Percentiles rank a stretch among this genome's conserved stretches.
These are phyloP conservation scores for Cercospora sp. DNA, from an alignment of 2,329 filamentous ascomycete genomes.

Conservation along the genomic window DNA sequence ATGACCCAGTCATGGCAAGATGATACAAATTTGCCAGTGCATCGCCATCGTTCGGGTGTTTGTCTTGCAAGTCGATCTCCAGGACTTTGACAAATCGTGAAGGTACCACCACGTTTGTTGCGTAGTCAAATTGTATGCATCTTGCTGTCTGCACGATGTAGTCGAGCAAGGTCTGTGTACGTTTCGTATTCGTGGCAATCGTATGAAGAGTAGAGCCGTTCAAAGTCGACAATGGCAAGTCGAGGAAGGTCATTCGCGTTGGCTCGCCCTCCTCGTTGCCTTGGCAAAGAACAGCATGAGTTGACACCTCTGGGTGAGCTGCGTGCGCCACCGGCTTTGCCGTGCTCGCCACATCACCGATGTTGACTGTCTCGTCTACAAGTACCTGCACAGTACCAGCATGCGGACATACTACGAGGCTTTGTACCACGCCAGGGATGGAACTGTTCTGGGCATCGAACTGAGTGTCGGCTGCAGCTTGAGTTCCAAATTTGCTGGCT, in stretches of 20 bases:
- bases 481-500: constrained; percentile 32
- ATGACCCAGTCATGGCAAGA: constrained; percentile 79
- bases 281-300: constrained; percentile 64
- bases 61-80: constrained; percentile 70
- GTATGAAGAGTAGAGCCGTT: constrained; percentile 69
- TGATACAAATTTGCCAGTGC: constrained; percentile 80
- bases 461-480: constrained; percentile 30
- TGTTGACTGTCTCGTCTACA: constrained; percentile 35
- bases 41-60: constrained; percentile 55
- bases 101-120: constrained; percentile 71
- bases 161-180: constrained; percentile 76
- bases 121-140: constrained; percentile 80
- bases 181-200: constrained; percentile 82
- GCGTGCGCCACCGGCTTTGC: constrained; percentile 54
- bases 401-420: constrained; percentile 26
- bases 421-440: constrained; percentile 23
- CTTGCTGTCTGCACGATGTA: constrained; percentile 80
- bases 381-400: constrained; percentile 30
- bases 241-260: constrained; percentile 24
- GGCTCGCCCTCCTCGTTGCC: constrained; percentile 10
- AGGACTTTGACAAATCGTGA: constrained; percentile 45
- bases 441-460: constrained; percentile 27
- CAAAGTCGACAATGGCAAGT: constrained; percentile 33
- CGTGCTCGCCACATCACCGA: constrained; percentile 29
- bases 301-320: constrained; percentile 72